Evolutionary conservation across 352 stramenopile species (phyloP).

Genomic region (Phytophthora rubi): DNA sequence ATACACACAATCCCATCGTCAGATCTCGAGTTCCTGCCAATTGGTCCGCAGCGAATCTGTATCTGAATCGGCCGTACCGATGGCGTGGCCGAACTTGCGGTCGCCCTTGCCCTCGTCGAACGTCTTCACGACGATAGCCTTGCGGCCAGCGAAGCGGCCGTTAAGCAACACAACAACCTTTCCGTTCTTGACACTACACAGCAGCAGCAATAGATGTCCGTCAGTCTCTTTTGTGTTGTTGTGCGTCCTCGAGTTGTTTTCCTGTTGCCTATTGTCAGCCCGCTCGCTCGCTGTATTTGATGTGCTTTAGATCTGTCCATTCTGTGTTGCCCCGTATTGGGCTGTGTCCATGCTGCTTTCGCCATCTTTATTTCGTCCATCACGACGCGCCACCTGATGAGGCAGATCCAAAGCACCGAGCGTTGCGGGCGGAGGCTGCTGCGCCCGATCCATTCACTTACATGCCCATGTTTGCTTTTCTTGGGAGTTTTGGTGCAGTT

Average conservation of each 20-base stretch:
- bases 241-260: constrained; percentile 3
- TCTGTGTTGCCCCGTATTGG: neutral
- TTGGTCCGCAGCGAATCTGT: neutral
- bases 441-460: constrained; percentile 51
- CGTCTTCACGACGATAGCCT: constrained; percentile 99
- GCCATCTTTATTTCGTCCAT: neutral
- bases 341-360: neutral
- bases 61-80: constrained; percentile 60
- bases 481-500: constrained; percentile 87
- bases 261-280: constrained; percentile 4
- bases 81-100: constrained; percentile 97
- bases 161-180: constrained; percentile 99
- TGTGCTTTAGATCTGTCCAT: constrained; percentile 23
- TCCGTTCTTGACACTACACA: constrained; percentile 95
- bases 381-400: neutral
- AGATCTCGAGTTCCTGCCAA: neutral
- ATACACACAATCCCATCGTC: constrained; percentile 4
- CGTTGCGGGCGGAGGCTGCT: neutral
- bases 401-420: constrained; percentile 20
- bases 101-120: constrained; percentile 96
- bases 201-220: constrained; percentile 10
- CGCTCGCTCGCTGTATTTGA: neutral
- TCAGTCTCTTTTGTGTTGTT: constrained; percentile 18
- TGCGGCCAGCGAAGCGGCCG: constrained; percentile 98
- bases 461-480: constrained; percentile 86